Evolutionary conservation across 306 rosid species (phyloP).

Genomic region (Urtica urens): DNA sequence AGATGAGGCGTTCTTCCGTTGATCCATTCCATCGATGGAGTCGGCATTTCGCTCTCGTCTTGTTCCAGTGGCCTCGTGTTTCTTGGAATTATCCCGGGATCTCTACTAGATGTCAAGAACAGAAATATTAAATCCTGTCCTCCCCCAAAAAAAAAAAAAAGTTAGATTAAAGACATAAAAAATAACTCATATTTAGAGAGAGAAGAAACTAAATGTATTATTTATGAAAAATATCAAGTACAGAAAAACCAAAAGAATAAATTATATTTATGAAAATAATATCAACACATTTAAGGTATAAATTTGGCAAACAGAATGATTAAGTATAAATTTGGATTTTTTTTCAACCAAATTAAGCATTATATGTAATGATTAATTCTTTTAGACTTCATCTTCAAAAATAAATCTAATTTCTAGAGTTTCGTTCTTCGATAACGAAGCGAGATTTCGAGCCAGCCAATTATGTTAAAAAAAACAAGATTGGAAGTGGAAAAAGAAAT

Average conservation of each 20-base stretch:
- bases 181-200: not conserved
- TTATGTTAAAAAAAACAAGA: no score
- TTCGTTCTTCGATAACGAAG: no score
- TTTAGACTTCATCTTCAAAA: no score
- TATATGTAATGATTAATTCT: no score
- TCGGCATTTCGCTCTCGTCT: slow-evolving; percentile 48
- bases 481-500: not conserved
- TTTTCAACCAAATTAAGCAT: no score
- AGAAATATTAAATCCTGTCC: slow-evolving; percentile 85
- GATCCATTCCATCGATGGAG: slow-evolving; percentile 99
- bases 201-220: not conserved
- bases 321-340: no score
- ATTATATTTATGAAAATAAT: no score
- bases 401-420: no score
- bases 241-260: not conserved
- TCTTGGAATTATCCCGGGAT: slow-evolving; percentile 93
- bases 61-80: slow-evolving; percentile 69
- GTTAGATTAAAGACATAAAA: slow-evolving; percentile 22
- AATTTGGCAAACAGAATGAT: no score
- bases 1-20: slow-evolving; percentile 66
- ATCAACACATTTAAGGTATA: no score
- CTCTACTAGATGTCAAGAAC: slow-evolving; percentile 72
- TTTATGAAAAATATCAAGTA: no score
- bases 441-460: no score
- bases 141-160: slow-evolving; percentile 15